Evolutionary conservation across 2,329 filamentous ascomycete genomes (phyloP), one percentile per base, ranked within the genome.

Genomic region (Phialemonium atrogriseum): DNA sequence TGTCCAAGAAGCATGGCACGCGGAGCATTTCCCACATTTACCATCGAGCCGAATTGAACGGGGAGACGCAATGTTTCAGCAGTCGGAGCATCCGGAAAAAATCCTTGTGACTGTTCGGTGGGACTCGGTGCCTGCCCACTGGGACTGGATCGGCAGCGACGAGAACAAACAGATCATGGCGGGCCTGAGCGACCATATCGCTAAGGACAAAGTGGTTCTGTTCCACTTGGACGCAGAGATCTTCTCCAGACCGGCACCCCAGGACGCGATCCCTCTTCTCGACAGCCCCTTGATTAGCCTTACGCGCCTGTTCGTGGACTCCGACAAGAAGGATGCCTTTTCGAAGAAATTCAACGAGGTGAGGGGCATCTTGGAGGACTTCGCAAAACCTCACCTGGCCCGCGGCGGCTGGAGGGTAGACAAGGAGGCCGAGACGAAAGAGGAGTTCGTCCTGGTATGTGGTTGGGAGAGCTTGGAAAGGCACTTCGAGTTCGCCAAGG

Each of bases 41-140:
- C 60, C 59, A 25, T 50, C 50, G 24, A 50, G 54, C 36, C 58
- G 52, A 36, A 44, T 55, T 18, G 51, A 47, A 24, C 54, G 55
- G 13, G 50, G 54, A 15, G 47, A 48, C 3, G 49, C 43, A 22
- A 38, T 58, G 20, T 54, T 58, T 37, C 46, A 51, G 24, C 55
- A 60, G 40, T 27, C 54, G 35, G 52, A 58, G 26, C 50, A 62
- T 33, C 52, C 55, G 9, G 45, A 54, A 3, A 43, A 47, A 17
- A 36, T 63, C n/a, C 48, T 70, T 40, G 52, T 70, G 39, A 60
- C 59, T 5, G 59, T 64, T 12, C 53, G 58, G 9, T 69, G 66
- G 66, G 51, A 57, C 33, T 62, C 58, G 0, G 51, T 54, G 13
- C 54, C 52, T 10, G 55, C 54, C 5, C 64, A 70, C 35, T 39